phyloP scores from a whole-genome alignment of 257 asterid species.

The Oldenlandia corymbosa region DNA sequence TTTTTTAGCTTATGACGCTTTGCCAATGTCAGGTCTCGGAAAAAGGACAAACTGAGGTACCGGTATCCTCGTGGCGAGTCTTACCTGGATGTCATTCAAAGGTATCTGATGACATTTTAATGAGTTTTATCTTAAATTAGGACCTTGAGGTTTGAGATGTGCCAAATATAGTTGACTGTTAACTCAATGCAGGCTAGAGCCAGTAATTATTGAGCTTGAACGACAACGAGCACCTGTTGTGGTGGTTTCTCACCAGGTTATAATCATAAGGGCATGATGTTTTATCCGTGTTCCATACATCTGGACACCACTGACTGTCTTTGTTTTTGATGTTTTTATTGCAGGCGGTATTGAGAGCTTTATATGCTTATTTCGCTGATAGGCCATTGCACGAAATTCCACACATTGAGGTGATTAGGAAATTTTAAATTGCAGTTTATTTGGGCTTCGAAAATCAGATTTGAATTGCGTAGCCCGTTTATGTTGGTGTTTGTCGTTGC shows the following conservation, averaged over 20 bases:
- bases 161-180: constrained; percentile 11
- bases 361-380: constrained; percentile 98
- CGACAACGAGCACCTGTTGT: constrained; percentile 99
- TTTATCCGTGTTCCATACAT: neutral
- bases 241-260: constrained; percentile 95
- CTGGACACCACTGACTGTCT: neutral
- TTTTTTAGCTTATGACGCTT: constrained; percentile 15
- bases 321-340: constrained; percentile 16
- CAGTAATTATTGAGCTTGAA: constrained; percentile 96
- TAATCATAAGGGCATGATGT: constrained; percentile 1
- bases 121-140: neutral
- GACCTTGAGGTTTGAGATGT: constrained; percentile 18
- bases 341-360: constrained; percentile 93
- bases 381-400: constrained; percentile 95
- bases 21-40: constrained; percentile 56
- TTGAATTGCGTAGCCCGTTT: neutral
- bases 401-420: constrained; percentile 71
- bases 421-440: neutral
- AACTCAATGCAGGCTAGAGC: constrained; percentile 67
- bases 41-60: constrained; percentile 93
- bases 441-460: neutral
- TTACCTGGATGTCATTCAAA: constrained; percentile 95
- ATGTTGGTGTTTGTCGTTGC: neutral
- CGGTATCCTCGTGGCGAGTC: constrained; percentile 99
- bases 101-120: constrained; percentile 39